phyloP scores from a whole-genome alignment of 345 rosid genomes.

The Arabis alpina region DNA sequence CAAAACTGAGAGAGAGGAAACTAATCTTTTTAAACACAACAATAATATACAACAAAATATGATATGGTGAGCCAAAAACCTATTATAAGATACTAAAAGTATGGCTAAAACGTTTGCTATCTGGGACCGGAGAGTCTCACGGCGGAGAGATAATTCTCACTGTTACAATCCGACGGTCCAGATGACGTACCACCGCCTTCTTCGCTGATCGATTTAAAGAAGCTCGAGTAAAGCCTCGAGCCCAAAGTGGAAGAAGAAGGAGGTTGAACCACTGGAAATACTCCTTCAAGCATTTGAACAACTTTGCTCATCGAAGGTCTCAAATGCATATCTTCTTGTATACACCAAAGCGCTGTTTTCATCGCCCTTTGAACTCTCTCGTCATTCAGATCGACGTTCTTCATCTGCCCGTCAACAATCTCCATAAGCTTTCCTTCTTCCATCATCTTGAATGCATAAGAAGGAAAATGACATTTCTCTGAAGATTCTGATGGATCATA shows the following conservation, averaged over 20 bases:
- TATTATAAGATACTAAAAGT: slow-evolving; percentile 22
- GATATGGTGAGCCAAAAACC: slow-evolving; percentile 35
- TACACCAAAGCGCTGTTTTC: slow-evolving; percentile 90
- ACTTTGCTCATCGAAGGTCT: slow-evolving; percentile 90
- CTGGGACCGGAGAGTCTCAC: slow-evolving; percentile 94
- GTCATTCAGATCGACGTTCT: slow-evolving; percentile 46
- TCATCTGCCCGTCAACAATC: slow-evolving; percentile 65
- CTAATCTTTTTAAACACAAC: slow-evolving; percentile 10
- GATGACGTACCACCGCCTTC: slow-evolving; percentile 78
- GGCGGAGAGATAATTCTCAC: slow-evolving; percentile 71
- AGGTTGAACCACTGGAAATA: slow-evolving; percentile 61
- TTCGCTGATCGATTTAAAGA: slow-evolving; percentile 54
- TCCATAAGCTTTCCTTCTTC: slow-evolving; percentile 79
- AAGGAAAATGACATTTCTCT: slow-evolving; percentile 83
- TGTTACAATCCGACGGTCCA: slow-evolving; percentile 72
- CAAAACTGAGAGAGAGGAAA: slow-evolving; percentile 8
- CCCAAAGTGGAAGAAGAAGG: slow-evolving; percentile 71
- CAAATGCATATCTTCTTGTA: slow-evolving; percentile 82
- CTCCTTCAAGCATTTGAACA: slow-evolving; percentile 96
- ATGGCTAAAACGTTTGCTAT: slow-evolving; percentile 45
- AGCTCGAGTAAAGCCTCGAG: slow-evolving; percentile 55
- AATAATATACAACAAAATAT: slow-evolving; percentile 36
- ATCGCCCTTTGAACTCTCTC: slow-evolving; percentile 57
- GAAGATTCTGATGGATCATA: slow-evolving; percentile 61
- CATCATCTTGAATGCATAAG: slow-evolving; percentile 88